Conservation (phyloP, 2,329 filamentous ascomycete species). For the Ceratocystis cubensis region DNA sequence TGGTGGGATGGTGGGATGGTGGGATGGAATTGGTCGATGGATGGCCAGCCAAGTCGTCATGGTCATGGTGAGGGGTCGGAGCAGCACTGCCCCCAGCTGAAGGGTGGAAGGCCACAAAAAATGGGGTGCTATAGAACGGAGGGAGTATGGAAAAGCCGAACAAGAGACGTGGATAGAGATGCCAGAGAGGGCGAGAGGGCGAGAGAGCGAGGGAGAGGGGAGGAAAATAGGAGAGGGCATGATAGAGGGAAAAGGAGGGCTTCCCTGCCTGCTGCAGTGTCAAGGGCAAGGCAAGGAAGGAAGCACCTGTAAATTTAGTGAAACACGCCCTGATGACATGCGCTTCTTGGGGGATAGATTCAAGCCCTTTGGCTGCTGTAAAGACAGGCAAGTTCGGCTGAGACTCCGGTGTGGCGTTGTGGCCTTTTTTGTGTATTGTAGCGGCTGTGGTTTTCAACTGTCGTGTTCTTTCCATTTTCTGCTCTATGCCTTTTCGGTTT, state of each 20-base stretch:
- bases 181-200: not conserved
- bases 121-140: not conserved
- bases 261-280: not conserved
- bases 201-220: not conserved
- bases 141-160: not conserved
- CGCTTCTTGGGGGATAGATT: not conserved
- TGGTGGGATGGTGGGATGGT: not conserved
- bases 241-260: not conserved
- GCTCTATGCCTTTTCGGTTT: not conserved
- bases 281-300: not conserved
- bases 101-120: not conserved
- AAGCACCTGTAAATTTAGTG: not conserved
- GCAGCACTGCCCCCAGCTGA: slow-evolving; percentile 1
- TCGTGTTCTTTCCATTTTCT: not conserved
- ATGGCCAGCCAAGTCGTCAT: not conserved
- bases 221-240: not conserved
- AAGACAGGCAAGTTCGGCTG: not conserved
- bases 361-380: not conserved
- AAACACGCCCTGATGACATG: not conserved
- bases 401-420: slow-evolving; percentile 4
- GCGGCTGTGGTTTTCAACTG: not conserved
- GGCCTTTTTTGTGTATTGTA: not conserved
- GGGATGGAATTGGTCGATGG: not conserved
- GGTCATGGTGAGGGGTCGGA: not conserved
- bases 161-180: not conserved